Evolutionary conservation across 345 rosid genomes (phyloP).

Genomic region (Acer campestre): DNA sequence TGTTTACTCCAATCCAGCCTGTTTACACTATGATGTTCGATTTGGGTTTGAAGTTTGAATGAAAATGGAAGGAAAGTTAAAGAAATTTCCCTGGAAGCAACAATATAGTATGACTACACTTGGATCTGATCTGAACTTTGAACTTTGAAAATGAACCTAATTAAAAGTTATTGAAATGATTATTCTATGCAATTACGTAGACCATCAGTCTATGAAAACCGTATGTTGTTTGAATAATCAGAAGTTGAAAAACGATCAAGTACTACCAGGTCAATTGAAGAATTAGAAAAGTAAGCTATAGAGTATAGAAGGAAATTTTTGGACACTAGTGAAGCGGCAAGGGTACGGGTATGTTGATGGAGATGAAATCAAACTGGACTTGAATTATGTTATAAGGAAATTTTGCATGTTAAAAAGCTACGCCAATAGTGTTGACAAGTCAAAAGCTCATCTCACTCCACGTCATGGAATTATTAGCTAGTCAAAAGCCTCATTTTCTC

Average conservation of each 20-base stretch:
- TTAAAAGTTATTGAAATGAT: background rate
- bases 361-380: too few relatives aligned
- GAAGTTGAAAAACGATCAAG: background rate
- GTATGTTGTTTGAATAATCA: background rate
- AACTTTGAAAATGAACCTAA: background rate
- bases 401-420: too few relatives aligned
- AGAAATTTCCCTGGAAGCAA: background rate
- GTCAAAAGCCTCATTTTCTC: too few relatives aligned
- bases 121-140: slow-evolving; percentile 3
- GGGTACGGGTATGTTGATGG: too few relatives aligned
- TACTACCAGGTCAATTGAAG: background rate
- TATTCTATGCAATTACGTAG: slow-evolving; percentile 5
- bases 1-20: background rate
- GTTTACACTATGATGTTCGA: background rate
- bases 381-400: too few relatives aligned
- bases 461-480: too few relatives aligned
- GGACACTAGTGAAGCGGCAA: too few relatives aligned
- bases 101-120: background rate
- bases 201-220: background rate
- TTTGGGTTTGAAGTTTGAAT: background rate
- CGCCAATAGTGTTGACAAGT: too few relatives aligned
- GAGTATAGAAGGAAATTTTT: too few relatives aligned
- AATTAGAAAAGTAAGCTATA: background rate
- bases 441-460: too few relatives aligned
- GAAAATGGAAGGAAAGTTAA: too few relatives aligned